Conservation (phyloP, 805 yeast species). For the Starmerella cellae region DNA sequence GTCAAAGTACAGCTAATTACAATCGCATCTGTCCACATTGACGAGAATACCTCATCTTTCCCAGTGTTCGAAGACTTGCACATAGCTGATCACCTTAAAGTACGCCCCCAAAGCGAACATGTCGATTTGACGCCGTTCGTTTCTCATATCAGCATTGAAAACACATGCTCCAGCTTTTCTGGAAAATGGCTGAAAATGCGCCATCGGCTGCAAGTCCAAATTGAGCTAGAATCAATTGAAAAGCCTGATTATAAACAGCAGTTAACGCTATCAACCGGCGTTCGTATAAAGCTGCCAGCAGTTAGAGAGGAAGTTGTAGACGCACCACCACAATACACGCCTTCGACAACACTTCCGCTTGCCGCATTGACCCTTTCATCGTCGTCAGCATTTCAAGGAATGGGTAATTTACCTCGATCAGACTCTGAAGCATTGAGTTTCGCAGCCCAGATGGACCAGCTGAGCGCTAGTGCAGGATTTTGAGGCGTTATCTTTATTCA, state of each 20-base stretch:
- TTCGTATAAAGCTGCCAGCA: slow-evolving; percentile 5
- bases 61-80: background rate
- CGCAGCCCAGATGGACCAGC: background rate
- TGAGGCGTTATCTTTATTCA: too few species aligned
- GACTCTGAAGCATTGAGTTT: background rate
- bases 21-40: slow-evolving; percentile 1
- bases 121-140: slow-evolving; percentile 8
- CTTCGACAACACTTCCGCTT: background rate
- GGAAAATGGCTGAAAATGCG: slow-evolving; percentile 12
- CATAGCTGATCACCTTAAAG: background rate
- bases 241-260: background rate
- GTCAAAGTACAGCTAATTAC: slow-evolving; percentile 6
- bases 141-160: slow-evolving; percentile 1
- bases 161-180: slow-evolving; percentile 11
- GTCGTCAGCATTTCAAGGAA: too few species aligned
- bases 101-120: background rate
- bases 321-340: slow-evolving; percentile 14
- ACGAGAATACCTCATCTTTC: slow-evolving; percentile 1
- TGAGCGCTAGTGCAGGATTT: background rate
- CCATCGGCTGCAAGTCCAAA: slow-evolving; percentile 3
- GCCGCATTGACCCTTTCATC: background rate
- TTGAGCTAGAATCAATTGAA: slow-evolving; percentile 2
- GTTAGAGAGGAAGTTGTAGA: background rate
- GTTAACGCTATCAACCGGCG: background rate
- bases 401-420: background rate